A percentile compares a stretch with the other conserved stretches of the same genome.
Evolutionary conservation across 1,284 basidiomycete species (phyloP).

Genomic region (Inonotus obliquus): DNA sequence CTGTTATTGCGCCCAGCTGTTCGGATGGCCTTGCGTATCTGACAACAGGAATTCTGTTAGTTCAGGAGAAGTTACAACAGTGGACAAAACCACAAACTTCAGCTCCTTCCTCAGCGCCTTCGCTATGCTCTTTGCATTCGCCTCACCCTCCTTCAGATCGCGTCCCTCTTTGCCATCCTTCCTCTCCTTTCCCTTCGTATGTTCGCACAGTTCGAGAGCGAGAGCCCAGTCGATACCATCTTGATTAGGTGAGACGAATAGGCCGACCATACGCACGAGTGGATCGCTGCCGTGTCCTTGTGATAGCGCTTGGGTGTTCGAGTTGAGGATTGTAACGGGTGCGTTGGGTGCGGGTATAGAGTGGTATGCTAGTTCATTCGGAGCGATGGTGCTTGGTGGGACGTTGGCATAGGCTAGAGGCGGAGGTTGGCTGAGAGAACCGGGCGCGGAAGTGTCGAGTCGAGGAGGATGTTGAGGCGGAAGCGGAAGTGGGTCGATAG

Average conservation of each 20-base stretch:
- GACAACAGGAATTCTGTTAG: slow-evolving; percentile 1
- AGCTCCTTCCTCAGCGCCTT: slow-evolving; percentile 71
- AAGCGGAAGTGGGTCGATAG: background rate
- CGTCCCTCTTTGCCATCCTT: background rate
- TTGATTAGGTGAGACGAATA: slow-evolving; percentile 46
- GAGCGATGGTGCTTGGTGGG: background rate
- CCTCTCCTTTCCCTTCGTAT: slow-evolving; percentile 57
- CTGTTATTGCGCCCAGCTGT: slow-evolving; percentile 67
- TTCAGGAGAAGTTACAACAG: background rate
- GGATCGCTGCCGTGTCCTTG: slow-evolving; percentile 38
- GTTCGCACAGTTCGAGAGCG: slow-evolving; percentile 73
- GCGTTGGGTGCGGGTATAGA: slow-evolving; percentile 18
- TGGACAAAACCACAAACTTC: slow-evolving; percentile 44
- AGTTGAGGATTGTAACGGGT: slow-evolving; percentile 30
- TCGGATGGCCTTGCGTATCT: slow-evolving; percentile 68
- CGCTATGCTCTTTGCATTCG: slow-evolving; percentile 68
- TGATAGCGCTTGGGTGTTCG: slow-evolving; percentile 23
- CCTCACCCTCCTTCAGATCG: slow-evolving; percentile 54
- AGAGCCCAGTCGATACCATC: slow-evolving; percentile 74
- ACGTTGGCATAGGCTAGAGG: background rate
- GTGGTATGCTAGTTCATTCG: background rate
- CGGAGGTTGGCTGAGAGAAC: background rate
- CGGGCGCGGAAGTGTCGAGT: background rate
- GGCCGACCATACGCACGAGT: slow-evolving; percentile 68
- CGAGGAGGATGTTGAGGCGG: background rate